Evolutionary conservation across 176 grass and related monocot species (phyloP), one percentile per base, ranked within the genome.

Genomic region (Bolboschoenus planiculmis): DNA sequence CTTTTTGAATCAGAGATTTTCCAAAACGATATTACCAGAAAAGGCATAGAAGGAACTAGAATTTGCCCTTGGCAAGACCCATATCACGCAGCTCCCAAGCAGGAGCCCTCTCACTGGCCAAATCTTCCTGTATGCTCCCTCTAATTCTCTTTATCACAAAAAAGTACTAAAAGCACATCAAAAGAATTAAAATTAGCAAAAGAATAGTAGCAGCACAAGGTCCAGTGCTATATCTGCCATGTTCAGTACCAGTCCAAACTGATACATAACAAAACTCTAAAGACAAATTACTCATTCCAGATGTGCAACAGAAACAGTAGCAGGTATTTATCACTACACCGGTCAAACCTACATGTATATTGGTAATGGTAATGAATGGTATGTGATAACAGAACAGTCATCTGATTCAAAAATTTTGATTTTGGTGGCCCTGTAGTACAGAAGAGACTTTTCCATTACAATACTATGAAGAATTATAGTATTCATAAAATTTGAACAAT

Each of bases 71-170:
- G 56, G 90, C 91, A 80, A 93, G 87, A 74, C 92, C 91, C 58
- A 86, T 51, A 37, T 99, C 94, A 46, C 91, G 86, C 68, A 93
- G 90, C 85, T 95, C 96, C 96, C 92, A 93, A 20, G 91, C 88
- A 58, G 92, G 92, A 74, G 30, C 13, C 57, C 85, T 83, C 65
- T 94, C 89, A 0, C 87, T 93, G 5, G 87, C 23, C 21, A 95
- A 81, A 77, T 95, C 96, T 33, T 76, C 24, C 48, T 87, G 87
- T 34, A 99, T 95, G 1, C 79, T 83, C 29, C 56, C 85, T 71
- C 90, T 86, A 86, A 99, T 95, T 37, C 82, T 71, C 88, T 91
- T 99, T 72, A 95, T 87, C 20, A 93, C 82, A 11, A 95, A 86
- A 23, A 99, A 91, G 72, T 95, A 99, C 96, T 99, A 37, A 80